These are phyloP conservation scores for Citrus unshiu DNA, from an alignment of 345 rosid species.

Conservation along the genomic window DNA sequence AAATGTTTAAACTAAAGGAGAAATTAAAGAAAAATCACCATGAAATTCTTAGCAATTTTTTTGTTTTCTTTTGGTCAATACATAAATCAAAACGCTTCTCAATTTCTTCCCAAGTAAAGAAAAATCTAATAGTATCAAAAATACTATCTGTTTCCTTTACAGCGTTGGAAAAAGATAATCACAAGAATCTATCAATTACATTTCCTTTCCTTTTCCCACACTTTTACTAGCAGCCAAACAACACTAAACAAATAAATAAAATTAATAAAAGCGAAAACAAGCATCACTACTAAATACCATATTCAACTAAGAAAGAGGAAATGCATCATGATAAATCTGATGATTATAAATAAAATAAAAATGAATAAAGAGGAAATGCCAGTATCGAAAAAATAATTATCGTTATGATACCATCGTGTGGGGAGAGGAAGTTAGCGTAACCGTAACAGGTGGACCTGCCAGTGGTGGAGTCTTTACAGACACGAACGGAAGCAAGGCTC, in stretches of 20 bases:
- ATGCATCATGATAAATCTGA: background rate
- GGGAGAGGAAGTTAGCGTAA: conserved; percentile 68
- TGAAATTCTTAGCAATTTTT: background rate
- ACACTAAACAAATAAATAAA: background rate
- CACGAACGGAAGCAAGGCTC: conserved; percentile 64
- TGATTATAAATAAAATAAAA: background rate
- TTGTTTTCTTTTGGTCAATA: too few species aligned
- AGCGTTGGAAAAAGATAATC: too few species aligned
- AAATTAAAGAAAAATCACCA: background rate
- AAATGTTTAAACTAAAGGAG: background rate
- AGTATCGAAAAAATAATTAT: background rate
- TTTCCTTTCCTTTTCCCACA: background rate
- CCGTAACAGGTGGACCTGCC: conserved; percentile 77
- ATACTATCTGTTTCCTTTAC: too few species aligned
- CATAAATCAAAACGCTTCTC: background rate
- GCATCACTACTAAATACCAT: background rate
- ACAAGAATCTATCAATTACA: background rate
- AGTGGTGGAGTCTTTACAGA: conserved; percentile 54
- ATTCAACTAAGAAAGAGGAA: background rate
- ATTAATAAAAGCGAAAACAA: background rate
- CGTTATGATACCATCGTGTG: conserved; percentile 45
- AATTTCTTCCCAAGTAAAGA: too few species aligned
- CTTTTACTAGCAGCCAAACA: background rate
- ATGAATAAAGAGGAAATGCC: background rate
- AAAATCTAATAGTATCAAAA: too few species aligned